These are phyloP conservation scores for Lenwebbia sp. DNA, from an alignment of 345 rosid genomes.

Conservation along the genomic window DNA sequence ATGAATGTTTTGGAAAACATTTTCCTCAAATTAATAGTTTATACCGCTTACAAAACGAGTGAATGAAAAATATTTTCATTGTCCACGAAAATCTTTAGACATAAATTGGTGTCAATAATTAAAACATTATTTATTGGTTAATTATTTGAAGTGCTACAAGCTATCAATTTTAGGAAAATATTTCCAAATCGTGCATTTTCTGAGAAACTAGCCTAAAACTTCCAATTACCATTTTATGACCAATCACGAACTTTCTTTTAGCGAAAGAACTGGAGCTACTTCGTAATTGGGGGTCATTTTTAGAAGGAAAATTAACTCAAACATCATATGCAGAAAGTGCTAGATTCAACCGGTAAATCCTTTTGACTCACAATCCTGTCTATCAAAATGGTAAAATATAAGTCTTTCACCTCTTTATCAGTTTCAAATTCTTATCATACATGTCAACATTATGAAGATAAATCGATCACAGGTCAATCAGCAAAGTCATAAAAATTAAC, in stretches of 20 bases:
- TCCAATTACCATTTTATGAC: not conserved
- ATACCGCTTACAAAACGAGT: not conserved
- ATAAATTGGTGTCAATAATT: not conserved
- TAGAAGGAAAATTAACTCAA: not conserved
- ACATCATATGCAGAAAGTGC: not conserved
- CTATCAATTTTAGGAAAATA: not conserved
- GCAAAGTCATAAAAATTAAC: not conserved
- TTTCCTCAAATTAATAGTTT: not conserved
- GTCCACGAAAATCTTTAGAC: not conserved
- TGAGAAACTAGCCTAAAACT: not conserved
- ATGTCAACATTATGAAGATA: not conserved
- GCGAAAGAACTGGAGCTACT: not conserved
- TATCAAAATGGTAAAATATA: not conserved
- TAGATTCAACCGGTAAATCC: not conserved
- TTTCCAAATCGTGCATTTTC: not conserved
- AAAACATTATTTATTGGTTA: not conserved
- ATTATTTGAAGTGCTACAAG: not conserved
- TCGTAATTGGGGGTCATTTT: not conserved
- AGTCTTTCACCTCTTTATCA: not conserved
- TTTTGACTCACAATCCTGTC: not conserved
- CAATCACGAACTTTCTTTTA: not conserved
- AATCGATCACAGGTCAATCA: not conserved
- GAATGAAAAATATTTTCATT: not conserved
- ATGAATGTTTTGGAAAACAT: not conserved
- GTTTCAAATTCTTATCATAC: not conserved